These are phyloP conservation scores for Backusella circina DNA, from an alignment of 192 early-diverging fungal species.

Conservation along the genomic window DNA sequence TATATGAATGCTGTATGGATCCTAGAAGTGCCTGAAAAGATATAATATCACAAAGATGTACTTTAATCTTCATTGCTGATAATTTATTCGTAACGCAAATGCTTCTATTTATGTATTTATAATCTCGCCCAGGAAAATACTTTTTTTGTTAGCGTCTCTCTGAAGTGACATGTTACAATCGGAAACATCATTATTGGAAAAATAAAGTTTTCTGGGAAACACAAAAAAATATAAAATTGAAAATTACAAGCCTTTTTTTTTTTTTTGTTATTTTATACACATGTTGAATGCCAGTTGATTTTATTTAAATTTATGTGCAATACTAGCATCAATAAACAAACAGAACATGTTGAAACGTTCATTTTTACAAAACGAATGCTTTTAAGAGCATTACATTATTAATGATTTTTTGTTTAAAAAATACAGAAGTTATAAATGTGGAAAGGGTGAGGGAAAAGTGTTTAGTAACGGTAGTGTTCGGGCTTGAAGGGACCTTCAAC, in stretches of 20 bases:
- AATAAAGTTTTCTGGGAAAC: background rate
- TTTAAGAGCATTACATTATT: background rate
- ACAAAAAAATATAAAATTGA: background rate
- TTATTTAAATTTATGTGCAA: slow-evolving; percentile 15
- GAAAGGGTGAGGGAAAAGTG: background rate
- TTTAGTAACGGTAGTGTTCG: slow-evolving; percentile 94
- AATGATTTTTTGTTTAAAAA: background rate
- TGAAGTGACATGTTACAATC: background rate
- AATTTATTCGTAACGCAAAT: too few species aligned
- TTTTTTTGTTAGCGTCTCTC: too few species aligned
- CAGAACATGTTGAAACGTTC: slow-evolving; percentile 31
- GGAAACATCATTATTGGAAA: background rate
- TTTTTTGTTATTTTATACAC: slow-evolving; percentile 5
- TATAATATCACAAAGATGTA: too few species aligned
- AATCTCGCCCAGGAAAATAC: too few species aligned
- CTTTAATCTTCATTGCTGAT: too few species aligned
- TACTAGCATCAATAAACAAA: background rate
- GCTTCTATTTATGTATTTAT: too few species aligned
- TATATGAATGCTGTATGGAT: too few species aligned
- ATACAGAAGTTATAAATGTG: background rate
- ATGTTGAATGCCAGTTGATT: slow-evolving; percentile 22
- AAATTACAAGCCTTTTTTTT: background rate
- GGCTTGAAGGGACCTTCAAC: slow-evolving; percentile 93
- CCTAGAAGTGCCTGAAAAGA: too few species aligned
- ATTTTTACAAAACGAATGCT: slow-evolving; percentile 6